A percentile compares a stretch with the other conserved stretches of the same genome.
phyloP scores from a whole-genome alignment of 345 rosid genomes.

The Salix purpurea region DNA sequence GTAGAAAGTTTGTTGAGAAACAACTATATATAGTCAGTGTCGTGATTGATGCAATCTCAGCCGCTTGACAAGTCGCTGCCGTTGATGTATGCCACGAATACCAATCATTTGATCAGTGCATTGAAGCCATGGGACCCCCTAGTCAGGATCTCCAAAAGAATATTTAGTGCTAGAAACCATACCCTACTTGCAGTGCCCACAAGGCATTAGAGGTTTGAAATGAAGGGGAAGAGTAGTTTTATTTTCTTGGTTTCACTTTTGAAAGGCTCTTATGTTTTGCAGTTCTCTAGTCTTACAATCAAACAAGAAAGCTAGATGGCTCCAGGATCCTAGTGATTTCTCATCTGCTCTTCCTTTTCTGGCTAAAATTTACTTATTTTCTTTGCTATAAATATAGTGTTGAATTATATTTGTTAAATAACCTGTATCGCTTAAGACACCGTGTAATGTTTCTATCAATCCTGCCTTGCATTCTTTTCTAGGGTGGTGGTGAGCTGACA shows the following conservation, averaged over 20 bases:
- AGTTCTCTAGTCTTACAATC: conserved; percentile 12
- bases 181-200: not conserved
- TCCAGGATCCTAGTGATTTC: conserved; percentile 12
- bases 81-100: not conserved
- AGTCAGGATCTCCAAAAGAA: conserved; percentile 10
- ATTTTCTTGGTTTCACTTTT: not conserved
- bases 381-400: not conserved
- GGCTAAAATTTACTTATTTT: not conserved
- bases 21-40: not conserved
- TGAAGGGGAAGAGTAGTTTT: not conserved
- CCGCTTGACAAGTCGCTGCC: not conserved
- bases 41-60: not conserved
- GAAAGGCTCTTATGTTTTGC: not conserved
- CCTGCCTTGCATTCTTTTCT: not conserved
- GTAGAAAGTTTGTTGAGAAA: not conserved
- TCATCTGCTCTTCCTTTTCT: conserved; percentile 2
- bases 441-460: not conserved
- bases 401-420: no score
- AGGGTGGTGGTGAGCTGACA: not conserved
- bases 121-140: not conserved
- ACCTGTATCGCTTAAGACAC: not conserved
- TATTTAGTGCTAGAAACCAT: not conserved
- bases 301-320: conserved; percentile 11
- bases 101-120: no score
- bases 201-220: conserved; percentile 11